Base-by-base conservation (phyloP, 2,329 filamentous ascomycete species). In the Cercospora zeae-maydis region DNA sequence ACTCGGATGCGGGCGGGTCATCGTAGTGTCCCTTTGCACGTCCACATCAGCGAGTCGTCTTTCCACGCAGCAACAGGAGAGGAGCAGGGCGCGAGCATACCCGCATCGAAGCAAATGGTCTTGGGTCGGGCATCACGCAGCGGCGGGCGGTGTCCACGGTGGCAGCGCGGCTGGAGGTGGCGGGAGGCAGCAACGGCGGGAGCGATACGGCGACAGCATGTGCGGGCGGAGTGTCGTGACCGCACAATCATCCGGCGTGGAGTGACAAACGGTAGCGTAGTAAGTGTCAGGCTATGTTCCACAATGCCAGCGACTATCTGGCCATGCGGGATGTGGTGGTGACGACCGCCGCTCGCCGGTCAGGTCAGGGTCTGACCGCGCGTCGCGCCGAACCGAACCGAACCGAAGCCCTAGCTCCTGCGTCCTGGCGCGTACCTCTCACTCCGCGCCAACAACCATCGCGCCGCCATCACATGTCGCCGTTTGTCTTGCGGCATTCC, bases 1-100 rank as follows among this genome's bases (percentile, higher is more conserved):
- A 55, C 55, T 69, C 67, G n/a, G 71, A 63, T 45, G 79, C 79
- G 49, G 78, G 77, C 21, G 80, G 79, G 58, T 76, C 76, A 71
- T 81, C 80, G 70, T 80, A 80, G 68, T 72, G 74, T 45, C 76
- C 78, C 73, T 74, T 55, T 39, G 45, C 31, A 39, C 47, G 30
- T 21, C 57, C 42, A 39, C 21, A 58, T 69, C 61, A 69, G 66
- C 62, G 58, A 31, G 33, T 58, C 62, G 51, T 54, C 37, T n/a
- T n/a, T 63, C 59, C 54, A 53, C 63, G 47, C 2, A 13, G 47
- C 42, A 19, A 7, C 16, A 45, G 30, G 27, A 10, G 24, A 55
- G 31, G 27, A 56, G 57, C 30, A 36, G 10, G 47, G 31, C 57
- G 55, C 30, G 53, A 37, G 63, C 67, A 58, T 67, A 70, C 69